Evolutionary conservation across 306 rosid species (phyloP).

Genomic region (Calophaca sinica): DNA sequence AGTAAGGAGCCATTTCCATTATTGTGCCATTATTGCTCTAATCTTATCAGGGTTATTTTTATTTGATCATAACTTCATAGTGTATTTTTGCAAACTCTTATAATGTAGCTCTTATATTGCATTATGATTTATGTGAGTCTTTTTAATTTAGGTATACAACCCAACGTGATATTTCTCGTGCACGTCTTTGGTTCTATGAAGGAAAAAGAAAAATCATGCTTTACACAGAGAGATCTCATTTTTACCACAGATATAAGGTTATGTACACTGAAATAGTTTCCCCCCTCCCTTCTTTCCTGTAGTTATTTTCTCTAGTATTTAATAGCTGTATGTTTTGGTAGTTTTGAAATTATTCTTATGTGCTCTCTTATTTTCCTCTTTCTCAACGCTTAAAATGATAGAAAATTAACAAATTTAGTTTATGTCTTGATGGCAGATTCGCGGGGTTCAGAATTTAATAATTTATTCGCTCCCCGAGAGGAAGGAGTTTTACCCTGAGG

Average conservation of each 20-base stretch:
- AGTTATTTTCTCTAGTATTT: constrained; percentile 14
- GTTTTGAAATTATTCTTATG: too few species aligned
- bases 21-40: constrained; percentile 7
- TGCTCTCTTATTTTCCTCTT: constrained; percentile 3
- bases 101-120: constrained; percentile 25
- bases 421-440: constrained; percentile 65
- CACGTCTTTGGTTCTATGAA: constrained; percentile 83
- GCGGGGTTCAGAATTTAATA: constrained; percentile 77
- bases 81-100: not conserved
- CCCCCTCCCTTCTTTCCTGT: not conserved
- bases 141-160: constrained; percentile 71
- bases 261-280: constrained; percentile 16
- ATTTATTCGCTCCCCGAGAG: constrained; percentile 91
- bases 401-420: constrained; percentile 24
- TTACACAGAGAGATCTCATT: constrained; percentile 93
- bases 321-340: not conserved
- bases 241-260: constrained; percentile 93
- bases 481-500: constrained; percentile 94
- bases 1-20: constrained; percentile 64
- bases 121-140: not conserved
- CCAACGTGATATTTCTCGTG: constrained; percentile 84
- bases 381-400: not conserved
- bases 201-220: constrained; percentile 81
- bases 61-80: not conserved
- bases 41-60: not conserved